Conservation (phyloP, 2,329 filamentous ascomycete species). For the Thelonectria rubi region DNA sequence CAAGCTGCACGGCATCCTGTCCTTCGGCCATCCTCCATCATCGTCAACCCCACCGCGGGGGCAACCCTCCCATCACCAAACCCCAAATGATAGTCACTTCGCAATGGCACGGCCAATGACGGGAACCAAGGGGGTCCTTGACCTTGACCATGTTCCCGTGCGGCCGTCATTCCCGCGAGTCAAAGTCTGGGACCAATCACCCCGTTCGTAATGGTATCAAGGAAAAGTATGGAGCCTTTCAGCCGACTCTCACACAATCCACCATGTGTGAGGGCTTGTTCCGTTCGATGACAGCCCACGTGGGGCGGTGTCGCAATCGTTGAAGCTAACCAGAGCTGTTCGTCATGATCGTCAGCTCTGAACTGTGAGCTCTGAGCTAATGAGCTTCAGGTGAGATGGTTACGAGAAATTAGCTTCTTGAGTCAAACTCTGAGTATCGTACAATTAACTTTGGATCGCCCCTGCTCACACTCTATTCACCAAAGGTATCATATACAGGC, state of each 20-base stretch:
- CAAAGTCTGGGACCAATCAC: constrained; percentile 33
- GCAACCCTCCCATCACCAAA: constrained; percentile 21
- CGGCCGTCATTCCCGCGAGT: constrained; percentile 27
- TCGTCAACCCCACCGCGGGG: constrained; percentile 37
- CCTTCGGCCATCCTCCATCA: constrained; percentile 22
- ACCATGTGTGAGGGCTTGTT: constrained; percentile 21
- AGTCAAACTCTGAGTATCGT: constrained; percentile 2
- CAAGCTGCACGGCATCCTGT: not conserved
- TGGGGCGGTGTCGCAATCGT: constrained; percentile 17
- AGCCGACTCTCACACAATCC: constrained; percentile 22
- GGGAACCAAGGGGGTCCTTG: constrained; percentile 18
- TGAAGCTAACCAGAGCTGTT: constrained; percentile 6
- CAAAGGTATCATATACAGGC: not conserved
- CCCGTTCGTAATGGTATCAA: constrained; percentile 30
- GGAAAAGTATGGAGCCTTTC: constrained; percentile 25
- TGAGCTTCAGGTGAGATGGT: not conserved
- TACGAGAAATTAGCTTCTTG: not conserved
- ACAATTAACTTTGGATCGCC: not conserved
- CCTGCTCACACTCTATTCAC: constrained; percentile 1
- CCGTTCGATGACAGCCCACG: constrained; percentile 21
- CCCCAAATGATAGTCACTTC: constrained; percentile 15
- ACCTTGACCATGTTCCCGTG: constrained; percentile 8
- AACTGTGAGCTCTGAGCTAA: constrained; percentile 26
- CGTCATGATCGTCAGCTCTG: constrained; percentile 4
- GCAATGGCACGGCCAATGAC: constrained; percentile 25